phyloP scores from a whole-genome alignment of 352 stramenopile genomes.

The Globisporangium heterothallicum region DNA sequence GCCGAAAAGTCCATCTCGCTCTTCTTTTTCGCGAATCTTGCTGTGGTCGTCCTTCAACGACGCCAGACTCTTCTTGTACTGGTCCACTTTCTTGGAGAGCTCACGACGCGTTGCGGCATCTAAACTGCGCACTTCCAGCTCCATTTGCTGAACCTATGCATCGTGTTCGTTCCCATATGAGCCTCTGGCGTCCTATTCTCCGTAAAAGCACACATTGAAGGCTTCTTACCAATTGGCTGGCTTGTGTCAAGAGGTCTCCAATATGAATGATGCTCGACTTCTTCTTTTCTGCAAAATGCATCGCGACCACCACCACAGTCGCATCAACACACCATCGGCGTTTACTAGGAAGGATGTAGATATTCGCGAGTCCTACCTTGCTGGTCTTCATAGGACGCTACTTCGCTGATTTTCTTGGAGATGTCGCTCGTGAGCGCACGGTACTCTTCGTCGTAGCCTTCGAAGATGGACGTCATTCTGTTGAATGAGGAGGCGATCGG shows the following conservation, averaged over 20 bases:
- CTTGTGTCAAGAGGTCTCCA: conserved; percentile 73
- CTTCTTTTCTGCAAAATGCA: conserved; percentile 72
- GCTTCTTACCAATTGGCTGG: conserved; percentile 68
- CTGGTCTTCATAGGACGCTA: conserved; percentile 81
- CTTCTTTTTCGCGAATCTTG: conserved; percentile 77
- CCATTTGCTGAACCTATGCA: conserved; percentile 83
- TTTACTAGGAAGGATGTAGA: too few relatives aligned
- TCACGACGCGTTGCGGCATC: conserved; percentile 75
- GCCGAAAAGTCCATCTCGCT: conserved; percentile 80
- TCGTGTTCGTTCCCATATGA: background rate
- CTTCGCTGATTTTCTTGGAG: conserved; percentile 86
- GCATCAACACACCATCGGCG: background rate
- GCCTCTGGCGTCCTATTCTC: too few relatives aligned
- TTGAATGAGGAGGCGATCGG: conserved; percentile 9
- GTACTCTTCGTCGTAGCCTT: conserved; percentile 88
- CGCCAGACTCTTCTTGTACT: conserved; percentile 88
- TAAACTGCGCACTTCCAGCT: conserved; percentile 81
- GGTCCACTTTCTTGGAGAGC: conserved; percentile 85
- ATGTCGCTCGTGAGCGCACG: conserved; percentile 78
- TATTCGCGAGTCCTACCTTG: conserved; percentile 33
- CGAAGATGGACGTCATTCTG: conserved; percentile 86
- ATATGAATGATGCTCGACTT: conserved; percentile 80
- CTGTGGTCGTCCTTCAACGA: conserved; percentile 78
- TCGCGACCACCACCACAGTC: background rate
- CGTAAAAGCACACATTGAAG: too few relatives aligned